phyloP scores from a whole-genome alignment of 129 eudicot species.

The Chrysanthemum seticuspe region DNA sequence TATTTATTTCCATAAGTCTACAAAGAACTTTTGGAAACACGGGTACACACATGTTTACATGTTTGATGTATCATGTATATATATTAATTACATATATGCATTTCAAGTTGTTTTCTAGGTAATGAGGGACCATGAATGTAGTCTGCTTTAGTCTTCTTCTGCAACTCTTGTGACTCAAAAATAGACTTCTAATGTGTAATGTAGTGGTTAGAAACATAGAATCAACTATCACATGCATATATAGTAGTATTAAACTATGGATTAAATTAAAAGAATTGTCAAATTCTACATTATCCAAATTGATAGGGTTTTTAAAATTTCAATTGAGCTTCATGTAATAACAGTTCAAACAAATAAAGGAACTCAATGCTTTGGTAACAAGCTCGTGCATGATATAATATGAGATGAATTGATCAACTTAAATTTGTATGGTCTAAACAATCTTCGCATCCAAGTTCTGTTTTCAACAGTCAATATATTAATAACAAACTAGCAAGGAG shows the following conservation, averaged over 20 bases:
- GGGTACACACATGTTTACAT: background rate
- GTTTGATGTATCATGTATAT: background rate
- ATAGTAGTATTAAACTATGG: background rate
- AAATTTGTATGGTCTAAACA: no score
- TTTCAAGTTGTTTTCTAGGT: background rate
- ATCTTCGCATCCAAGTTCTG: no score
- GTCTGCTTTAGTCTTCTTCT: constrained; percentile 8
- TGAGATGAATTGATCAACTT: background rate
- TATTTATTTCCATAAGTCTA: background rate
- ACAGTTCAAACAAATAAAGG: background rate
- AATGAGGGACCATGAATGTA: constrained; percentile 15
- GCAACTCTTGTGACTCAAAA: constrained; percentile 28
- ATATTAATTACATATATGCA: background rate
- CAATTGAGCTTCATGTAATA: background rate
- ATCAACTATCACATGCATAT: constrained; percentile 11
- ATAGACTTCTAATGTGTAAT: constrained; percentile 12
- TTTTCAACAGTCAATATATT: no score
- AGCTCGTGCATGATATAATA: no score
- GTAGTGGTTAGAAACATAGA: background rate
- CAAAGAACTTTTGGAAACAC: background rate
- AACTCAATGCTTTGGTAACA: background rate
- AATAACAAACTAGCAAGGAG: no score
- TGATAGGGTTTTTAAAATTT: background rate
- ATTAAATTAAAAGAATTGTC: background rate
- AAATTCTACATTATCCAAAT: background rate